Base-by-base conservation (phyloP, 441 rosid genomes). In the Lepidium campestre region DNA sequence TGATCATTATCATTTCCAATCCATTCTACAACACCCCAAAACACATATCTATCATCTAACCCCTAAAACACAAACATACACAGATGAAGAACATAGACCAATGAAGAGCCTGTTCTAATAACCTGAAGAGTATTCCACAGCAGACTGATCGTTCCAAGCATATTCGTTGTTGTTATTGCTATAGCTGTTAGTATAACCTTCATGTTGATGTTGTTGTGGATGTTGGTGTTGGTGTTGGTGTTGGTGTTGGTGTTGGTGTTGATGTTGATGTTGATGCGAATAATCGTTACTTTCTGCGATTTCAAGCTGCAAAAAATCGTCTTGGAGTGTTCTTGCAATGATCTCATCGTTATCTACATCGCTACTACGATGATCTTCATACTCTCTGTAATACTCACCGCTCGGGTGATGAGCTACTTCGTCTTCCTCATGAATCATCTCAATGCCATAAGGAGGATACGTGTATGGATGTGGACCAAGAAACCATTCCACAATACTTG, bases 311-410 rank as follows among this genome's bases (percentile, higher is more conserved):
- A 87, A 85, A 75, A 83, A 81, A 56, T 85, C 91, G 57, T 83
- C 87, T 68, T 87, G 87, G 61, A 87, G 84, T 44, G 85, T 68
- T 58, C 80, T 79, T 1, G 89, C 87, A 71, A 84, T 82, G 49
- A 80, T 77, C 82, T 85, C 87, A 76, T 86, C 93, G 72, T 78
- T 85, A 63, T 82, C 88, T 58, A 82, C 83, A 68, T 78, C 41
- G 40, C 58, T 67, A 67, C 62, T 60, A 52, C 73, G 77, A 60
- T 77, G 82, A 66, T 73, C 87, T 39, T 75, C 66, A 64, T 64
- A 58, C 72, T 62, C 77, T 75, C 84, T 75, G 18, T 42, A 63
- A 80, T 77, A 77, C 65, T 80, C 81, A 52, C 55, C 70, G 3
- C 52, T 60, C 60, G 81, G 77, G 17, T 73, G 64, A 64, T 20